Percentiles rank a stretch among this genome's conserved stretches.
phyloP scores from a whole-genome alignment of 768 basidiomycete genomes.

The Suillus placidus region DNA sequence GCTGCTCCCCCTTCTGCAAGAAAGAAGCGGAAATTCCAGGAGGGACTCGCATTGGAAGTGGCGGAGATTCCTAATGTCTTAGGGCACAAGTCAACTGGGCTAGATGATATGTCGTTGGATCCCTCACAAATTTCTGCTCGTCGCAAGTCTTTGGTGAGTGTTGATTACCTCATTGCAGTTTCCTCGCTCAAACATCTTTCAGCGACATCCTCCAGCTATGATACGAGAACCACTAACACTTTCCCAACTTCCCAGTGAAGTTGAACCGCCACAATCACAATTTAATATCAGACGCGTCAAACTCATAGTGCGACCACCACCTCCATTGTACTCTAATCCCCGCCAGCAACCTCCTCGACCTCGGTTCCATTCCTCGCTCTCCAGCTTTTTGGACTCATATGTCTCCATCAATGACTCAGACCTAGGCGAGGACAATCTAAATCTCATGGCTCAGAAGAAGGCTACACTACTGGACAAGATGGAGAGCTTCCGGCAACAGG shows the following conservation, averaged over 20 bases:
- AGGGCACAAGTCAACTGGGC: background rate
- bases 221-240: background rate
- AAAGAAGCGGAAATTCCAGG: conserved; percentile 32
- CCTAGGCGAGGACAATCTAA: conserved; percentile 42
- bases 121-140: background rate
- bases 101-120: background rate
- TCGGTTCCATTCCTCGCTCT: conserved; percentile 55
- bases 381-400: conserved; percentile 65
- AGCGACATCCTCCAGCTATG: conserved; percentile 4
- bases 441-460: conserved; percentile 43
- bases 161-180: background rate
- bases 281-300: conserved; percentile 58
- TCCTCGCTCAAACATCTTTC: background rate
- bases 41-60: background rate
- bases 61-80: background rate
- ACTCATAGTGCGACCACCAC: conserved; percentile 67
- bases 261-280: background rate
- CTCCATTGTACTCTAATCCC: conserved; percentile 64
- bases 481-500: conserved; percentile 46
- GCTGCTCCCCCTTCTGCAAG: conserved; percentile 21
- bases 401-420: conserved; percentile 53
- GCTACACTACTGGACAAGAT: conserved; percentile 47
- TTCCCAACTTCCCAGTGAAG: background rate
- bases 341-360: conserved; percentile 62
- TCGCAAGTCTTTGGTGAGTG: conserved; percentile 5